Conservation (phyloP, 108 stramenopile species). For the Epithemia pelagica region DNA sequence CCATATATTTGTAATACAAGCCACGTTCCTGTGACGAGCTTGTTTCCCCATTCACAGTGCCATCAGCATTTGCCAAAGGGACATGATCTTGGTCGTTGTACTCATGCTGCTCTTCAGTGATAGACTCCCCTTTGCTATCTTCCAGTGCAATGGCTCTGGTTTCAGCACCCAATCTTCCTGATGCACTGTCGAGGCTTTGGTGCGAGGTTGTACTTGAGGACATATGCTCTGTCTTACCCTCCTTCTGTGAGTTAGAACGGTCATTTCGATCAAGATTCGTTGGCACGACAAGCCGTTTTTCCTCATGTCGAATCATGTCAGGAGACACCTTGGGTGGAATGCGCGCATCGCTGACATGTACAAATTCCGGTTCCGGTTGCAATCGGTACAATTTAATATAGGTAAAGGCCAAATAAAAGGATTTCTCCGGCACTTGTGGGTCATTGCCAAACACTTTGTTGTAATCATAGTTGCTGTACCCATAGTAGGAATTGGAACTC, state of each 20-base stretch:
- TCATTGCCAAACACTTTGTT: slow-evolving; percentile 1
- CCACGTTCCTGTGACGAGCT: too few relatives aligned
- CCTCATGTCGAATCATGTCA: slow-evolving; percentile 65
- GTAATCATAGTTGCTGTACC: neutral
- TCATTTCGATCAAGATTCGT: neutral
- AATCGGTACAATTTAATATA: slow-evolving; percentile 75
- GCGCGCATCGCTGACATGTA: slow-evolving; percentile 74
- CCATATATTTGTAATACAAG: slow-evolving; percentile 78
- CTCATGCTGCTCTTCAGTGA: neutral
- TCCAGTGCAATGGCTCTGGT: neutral
- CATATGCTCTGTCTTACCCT: neutral
- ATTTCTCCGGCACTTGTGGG: slow-evolving; percentile 19
- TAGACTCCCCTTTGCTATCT: neutral
- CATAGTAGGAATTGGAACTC: slow-evolving; percentile 12
- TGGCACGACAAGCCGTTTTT: slow-evolving; percentile 12
- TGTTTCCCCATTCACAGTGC: too few relatives aligned
- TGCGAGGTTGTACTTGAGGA: too few relatives aligned
- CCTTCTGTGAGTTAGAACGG: too few relatives aligned
- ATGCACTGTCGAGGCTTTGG: too few relatives aligned
- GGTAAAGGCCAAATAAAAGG: slow-evolving; percentile 69
- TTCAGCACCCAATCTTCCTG: neutral
- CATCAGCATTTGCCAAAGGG: neutral
- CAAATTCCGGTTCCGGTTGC: slow-evolving; percentile 80
- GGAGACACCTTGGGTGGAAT: slow-evolving; percentile 58
- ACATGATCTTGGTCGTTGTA: too few relatives aligned